These are phyloP conservation scores for Hymenoscyphus fraxineus DNA, from an alignment of 2,329 filamentous ascomycete species.

Conservation along the genomic window DNA sequence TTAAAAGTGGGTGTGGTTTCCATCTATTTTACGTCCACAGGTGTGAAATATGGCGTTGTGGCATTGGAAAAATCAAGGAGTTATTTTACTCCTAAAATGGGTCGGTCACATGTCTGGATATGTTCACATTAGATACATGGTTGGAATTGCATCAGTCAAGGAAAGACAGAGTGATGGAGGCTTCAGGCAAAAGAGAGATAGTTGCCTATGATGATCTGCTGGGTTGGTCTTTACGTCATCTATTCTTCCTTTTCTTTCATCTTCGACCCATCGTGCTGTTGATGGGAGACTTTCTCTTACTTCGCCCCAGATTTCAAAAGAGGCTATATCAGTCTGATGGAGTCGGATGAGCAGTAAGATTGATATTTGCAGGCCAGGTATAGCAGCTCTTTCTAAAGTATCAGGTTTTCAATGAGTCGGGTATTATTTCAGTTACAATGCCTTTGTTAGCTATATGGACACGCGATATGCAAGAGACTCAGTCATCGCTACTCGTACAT, in stretches of 20 bases:
- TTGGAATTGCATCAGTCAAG: neutral
- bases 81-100: neutral
- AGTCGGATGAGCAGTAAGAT: neutral
- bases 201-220: conserved; percentile 1
- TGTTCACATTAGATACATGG: neutral
- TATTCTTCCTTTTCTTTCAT: neutral
- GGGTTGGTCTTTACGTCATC: neutral
- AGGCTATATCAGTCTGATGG: neutral
- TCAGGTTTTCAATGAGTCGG: too few relatives aligned
- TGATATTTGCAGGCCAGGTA: neutral
- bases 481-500: too few relatives aligned
- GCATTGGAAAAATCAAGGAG: neutral
- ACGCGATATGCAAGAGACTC: too few relatives aligned
- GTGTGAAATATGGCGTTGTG: neutral
- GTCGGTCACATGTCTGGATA: neutral
- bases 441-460: too few relatives aligned
- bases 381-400: too few relatives aligned
- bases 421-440: too few relatives aligned
- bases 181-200: neutral
- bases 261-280: neutral
- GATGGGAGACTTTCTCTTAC: neutral
- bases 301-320: neutral
- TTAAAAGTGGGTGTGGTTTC: neutral
- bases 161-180: neutral
- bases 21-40: neutral